Evolutionary conservation across 2,329 filamentous ascomycete species (phyloP).

Genomic region (Calonectria honghensis): DNA sequence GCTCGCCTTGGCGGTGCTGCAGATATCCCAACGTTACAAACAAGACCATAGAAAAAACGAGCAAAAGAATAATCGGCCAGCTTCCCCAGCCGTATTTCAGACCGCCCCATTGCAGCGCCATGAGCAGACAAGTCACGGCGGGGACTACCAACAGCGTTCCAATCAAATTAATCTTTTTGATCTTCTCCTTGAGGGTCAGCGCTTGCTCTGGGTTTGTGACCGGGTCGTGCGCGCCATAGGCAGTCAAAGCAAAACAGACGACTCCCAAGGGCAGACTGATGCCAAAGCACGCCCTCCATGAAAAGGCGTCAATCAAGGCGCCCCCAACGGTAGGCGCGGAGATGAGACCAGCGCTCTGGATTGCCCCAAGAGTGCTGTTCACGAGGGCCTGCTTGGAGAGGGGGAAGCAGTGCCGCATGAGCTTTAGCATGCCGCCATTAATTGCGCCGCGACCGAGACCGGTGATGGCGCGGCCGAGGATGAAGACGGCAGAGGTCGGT

Average conservation of each 20-base stretch:
- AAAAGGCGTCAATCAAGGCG: constrained; percentile 44
- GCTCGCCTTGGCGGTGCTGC: constrained; percentile 46
- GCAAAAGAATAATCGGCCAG: constrained; percentile 47
- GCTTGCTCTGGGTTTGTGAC: not conserved
- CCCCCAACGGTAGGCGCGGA: constrained; percentile 50
- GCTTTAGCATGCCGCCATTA: constrained; percentile 52
- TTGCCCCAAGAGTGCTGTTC: constrained; percentile 47
- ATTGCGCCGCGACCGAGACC: constrained; percentile 58
- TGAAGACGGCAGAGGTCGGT: constrained; percentile 59
- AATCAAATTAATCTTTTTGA: constrained; percentile 43
- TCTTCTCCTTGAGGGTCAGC: constrained; percentile 42
- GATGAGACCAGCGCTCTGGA: constrained; percentile 48
- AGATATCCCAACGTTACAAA: constrained; percentile 46
- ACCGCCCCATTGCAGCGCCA: constrained; percentile 53
- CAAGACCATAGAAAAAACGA: constrained; percentile 37
- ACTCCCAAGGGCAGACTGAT: constrained; percentile 48
- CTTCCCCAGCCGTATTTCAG: constrained; percentile 50
- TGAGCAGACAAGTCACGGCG: constrained; percentile 46
- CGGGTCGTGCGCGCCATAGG: constrained; percentile 48
- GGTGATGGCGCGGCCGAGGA: constrained; percentile 61
- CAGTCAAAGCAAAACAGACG: constrained; percentile 43
- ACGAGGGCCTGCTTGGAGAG: constrained; percentile 47
- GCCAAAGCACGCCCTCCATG: constrained; percentile 53
- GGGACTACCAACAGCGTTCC: constrained; percentile 45
- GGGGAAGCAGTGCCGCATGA: constrained; percentile 50